phyloP scores from a whole-genome alignment of 83 land plant genomes.

The Picea abies region DNA sequence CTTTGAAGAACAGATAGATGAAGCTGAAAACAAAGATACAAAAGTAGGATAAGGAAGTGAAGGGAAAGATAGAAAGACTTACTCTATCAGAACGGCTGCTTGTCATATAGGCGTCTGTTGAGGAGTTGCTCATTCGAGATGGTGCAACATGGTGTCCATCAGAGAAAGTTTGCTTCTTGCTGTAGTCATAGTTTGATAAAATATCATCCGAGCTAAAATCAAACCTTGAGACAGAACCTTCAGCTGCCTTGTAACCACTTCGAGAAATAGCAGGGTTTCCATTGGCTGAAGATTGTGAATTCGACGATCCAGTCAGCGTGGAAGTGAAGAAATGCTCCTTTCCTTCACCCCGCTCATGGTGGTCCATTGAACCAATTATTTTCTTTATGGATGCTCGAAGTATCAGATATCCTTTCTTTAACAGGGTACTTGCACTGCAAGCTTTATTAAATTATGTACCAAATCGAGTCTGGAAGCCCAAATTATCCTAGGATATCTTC shows the following conservation, averaged over 20 bases:
- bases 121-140: constrained; percentile 7
- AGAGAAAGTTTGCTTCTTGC: constrained; percentile 9
- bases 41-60: no score
- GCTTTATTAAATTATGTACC: neutral
- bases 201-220: constrained; percentile 13
- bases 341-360: constrained; percentile 13
- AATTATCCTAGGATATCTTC: neutral
- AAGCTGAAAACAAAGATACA: no score
- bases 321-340: constrained; percentile 12
- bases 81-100: constrained; percentile 10
- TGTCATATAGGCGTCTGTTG: neutral
- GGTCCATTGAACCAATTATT: constrained; percentile 4
- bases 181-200: constrained; percentile 3
- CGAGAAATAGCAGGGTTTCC: constrained; percentile 9
- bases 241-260: constrained; percentile 7
- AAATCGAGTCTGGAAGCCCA: neutral
- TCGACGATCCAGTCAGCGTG: neutral
- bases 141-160: constrained; percentile 5
- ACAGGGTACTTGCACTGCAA: neutral
- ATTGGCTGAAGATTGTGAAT: constrained; percentile 4
- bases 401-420: neutral
- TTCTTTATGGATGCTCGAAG: neutral
- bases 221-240: constrained; percentile 7
- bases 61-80: neutral
- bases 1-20: no score